Evolutionary conservation across 306 rosid genomes (phyloP).

Genomic region (Delonix regia): DNA sequence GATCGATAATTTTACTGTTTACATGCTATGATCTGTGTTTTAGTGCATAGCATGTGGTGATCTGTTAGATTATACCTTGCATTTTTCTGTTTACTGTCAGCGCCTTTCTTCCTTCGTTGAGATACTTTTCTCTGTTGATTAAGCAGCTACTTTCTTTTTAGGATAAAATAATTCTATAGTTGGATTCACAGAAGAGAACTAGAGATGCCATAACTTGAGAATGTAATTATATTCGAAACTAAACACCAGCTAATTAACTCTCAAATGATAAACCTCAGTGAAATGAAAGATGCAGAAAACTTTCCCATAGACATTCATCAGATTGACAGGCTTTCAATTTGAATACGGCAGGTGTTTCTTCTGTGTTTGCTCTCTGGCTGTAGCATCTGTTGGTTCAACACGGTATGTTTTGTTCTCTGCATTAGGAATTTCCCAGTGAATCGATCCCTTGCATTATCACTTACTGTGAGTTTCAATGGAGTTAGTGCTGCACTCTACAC

Average conservation of each 20-base stretch:
- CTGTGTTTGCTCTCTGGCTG: constrained; percentile 82
- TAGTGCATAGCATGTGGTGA: constrained; percentile 13
- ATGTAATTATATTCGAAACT: neutral
- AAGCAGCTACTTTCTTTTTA: neutral
- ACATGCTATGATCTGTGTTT: neutral
- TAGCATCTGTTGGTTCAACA: constrained; percentile 99
- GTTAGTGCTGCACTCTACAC: constrained; percentile 96
- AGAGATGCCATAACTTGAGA: neutral
- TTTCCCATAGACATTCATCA: neutral
- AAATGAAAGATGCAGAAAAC: constrained; percentile 3
- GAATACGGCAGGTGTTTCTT: constrained; percentile 66
- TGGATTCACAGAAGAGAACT: constrained; percentile 7
- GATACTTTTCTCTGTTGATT: neutral
- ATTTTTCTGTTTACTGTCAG: constrained; percentile 7
- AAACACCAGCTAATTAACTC: neutral
- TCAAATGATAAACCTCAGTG: neutral
- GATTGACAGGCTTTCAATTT: constrained; percentile 29
- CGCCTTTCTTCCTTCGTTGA: neutral
- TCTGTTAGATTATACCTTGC: constrained; percentile 9
- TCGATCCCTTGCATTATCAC: constrained; percentile 82
- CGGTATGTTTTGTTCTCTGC: constrained; percentile 94
- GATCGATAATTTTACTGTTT: neutral
- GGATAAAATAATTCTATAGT: neutral
- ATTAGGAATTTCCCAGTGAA: constrained; percentile 78
- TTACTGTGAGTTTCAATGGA: constrained; percentile 94